phyloP scores from a whole-genome alignment of 2,329 filamentous ascomycete genomes.

The Apiospora koreana region DNA sequence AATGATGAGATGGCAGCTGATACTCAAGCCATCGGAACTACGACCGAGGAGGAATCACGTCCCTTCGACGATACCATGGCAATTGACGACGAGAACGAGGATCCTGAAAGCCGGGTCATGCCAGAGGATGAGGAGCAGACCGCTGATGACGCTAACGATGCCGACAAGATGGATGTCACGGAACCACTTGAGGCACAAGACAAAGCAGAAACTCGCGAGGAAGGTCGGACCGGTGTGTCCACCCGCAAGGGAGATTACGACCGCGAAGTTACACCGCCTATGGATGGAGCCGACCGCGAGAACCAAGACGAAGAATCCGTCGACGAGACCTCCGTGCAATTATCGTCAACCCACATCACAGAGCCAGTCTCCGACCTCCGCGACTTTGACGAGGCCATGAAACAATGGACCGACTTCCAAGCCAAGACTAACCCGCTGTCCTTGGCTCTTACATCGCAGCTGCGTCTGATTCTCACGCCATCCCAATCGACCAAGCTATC shows the following conservation, averaged over 20 bases:
- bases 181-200: conserved; percentile 41
- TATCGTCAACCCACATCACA: conserved; percentile 73
- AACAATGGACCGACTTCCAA: conserved; percentile 85
- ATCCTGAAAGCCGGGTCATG: conserved; percentile 47
- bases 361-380: conserved; percentile 44
- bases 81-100: conserved; percentile 69
- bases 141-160: conserved; percentile 48
- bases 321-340: conserved; percentile 59
- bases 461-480: conserved; percentile 91
- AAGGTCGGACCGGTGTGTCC: conserved; percentile 60
- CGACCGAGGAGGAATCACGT: conserved; percentile 82
- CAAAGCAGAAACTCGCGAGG: conserved; percentile 49
- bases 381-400: conserved; percentile 59
- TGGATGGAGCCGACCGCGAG: conserved; percentile 34
- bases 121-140: conserved; percentile 51
- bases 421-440: conserved; percentile 82
- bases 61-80: conserved; percentile 88
- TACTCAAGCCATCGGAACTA: conserved; percentile 86
- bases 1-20: conserved; percentile 82
- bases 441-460: conserved; percentile 86
- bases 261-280: conserved; percentile 44
- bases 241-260: conserved; percentile 61
- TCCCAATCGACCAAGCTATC: conserved; percentile 95
- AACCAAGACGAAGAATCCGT: conserved; percentile 50
- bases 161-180: conserved; percentile 46